These are phyloP conservation scores for Emericellopsis atlantica DNA, from an alignment of 2,329 filamentous ascomycete species.

Conservation along the genomic window DNA sequence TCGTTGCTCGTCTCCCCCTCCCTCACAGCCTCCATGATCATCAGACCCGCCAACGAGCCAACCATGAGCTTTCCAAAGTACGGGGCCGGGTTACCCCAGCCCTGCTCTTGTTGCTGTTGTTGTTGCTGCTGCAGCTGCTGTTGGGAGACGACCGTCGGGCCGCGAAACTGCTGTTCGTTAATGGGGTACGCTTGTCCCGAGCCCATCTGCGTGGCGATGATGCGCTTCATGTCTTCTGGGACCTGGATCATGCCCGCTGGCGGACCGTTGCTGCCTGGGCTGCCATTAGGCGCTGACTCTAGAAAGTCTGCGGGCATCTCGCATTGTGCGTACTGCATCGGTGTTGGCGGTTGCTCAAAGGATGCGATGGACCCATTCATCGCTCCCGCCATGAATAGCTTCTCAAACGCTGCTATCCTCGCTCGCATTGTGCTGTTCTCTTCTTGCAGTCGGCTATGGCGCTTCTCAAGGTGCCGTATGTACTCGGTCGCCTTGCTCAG, in stretches of 20 bases:
- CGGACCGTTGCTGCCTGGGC: slow-evolving; percentile 24
- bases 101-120: slow-evolving; percentile 31
- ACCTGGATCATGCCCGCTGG: slow-evolving; percentile 49
- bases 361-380: slow-evolving; percentile 48
- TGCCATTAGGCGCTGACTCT: slow-evolving; percentile 24
- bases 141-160: slow-evolving; percentile 33
- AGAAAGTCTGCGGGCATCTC: slow-evolving; percentile 26
- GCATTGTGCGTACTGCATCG: slow-evolving; percentile 31
- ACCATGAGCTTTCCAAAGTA: slow-evolving; percentile 77
- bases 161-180: slow-evolving; percentile 33
- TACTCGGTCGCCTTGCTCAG: slow-evolving; percentile 94
- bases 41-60: slow-evolving; percentile 79
- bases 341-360: slow-evolving; percentile 37
- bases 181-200: slow-evolving; percentile 40
- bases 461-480: slow-evolving; percentile 84
- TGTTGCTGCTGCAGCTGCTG: slow-evolving; percentile 37
- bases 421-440: slow-evolving; percentile 72
- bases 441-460: slow-evolving; percentile 69
- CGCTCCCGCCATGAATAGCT: slow-evolving; percentile 67
- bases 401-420: slow-evolving; percentile 62
- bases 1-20: slow-evolving; percentile 54
- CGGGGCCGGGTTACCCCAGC: slow-evolving; percentile 40
- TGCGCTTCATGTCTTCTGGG: slow-evolving; percentile 53
- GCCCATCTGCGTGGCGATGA: slow-evolving; percentile 43
- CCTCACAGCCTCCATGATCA: slow-evolving; percentile 74